A percentile compares a stretch with the other conserved stretches of the same genome.
These are phyloP conservation scores for Lactuca sativa DNA, from an alignment of 129 eudicot genomes.

Conservation along the genomic window DNA sequence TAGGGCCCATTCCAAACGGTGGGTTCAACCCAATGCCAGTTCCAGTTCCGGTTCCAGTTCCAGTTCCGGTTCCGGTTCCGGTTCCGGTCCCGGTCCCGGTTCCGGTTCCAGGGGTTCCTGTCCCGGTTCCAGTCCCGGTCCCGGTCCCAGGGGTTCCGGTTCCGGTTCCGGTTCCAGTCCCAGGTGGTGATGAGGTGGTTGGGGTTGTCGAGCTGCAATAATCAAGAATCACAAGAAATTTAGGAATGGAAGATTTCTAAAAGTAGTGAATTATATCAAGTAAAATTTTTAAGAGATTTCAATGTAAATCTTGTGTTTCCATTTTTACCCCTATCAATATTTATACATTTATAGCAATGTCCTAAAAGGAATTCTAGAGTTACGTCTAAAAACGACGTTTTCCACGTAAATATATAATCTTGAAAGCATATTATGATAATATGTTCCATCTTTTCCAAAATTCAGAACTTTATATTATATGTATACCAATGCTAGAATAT, in stretches of 20 bases:
- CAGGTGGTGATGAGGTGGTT: conserved; percentile 33
- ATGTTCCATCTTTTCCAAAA: not conserved
- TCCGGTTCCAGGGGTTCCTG: conserved; percentile 20
- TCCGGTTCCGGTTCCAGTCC: conserved; percentile 33
- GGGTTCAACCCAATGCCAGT: conserved; percentile 27
- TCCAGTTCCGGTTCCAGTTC: conserved; percentile 28
- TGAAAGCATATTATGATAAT: not conserved
- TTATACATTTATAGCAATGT: not conserved
- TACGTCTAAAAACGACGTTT: not conserved
- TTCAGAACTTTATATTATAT: not conserved
- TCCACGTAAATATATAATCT: not conserved
- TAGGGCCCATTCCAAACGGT: conserved; percentile 43
- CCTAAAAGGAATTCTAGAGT: not conserved
- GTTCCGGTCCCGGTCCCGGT: conserved; percentile 31
- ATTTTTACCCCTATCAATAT: not conserved
- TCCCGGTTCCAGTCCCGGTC: conserved; percentile 31
- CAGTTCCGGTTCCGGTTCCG: conserved; percentile 2
- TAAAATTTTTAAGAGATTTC: not conserved
- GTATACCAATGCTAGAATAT: not conserved
- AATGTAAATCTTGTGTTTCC: not conserved
- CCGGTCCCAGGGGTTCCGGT: conserved; percentile 31
- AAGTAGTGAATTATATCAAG: not conserved
- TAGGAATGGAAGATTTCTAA: not conserved
- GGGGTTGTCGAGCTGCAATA: conserved; percentile 35
- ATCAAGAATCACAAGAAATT: conserved; percentile 11